Evolutionary conservation across 805 yeast genomes (phyloP).

Genomic region (Priceomyces haplophilus): DNA sequence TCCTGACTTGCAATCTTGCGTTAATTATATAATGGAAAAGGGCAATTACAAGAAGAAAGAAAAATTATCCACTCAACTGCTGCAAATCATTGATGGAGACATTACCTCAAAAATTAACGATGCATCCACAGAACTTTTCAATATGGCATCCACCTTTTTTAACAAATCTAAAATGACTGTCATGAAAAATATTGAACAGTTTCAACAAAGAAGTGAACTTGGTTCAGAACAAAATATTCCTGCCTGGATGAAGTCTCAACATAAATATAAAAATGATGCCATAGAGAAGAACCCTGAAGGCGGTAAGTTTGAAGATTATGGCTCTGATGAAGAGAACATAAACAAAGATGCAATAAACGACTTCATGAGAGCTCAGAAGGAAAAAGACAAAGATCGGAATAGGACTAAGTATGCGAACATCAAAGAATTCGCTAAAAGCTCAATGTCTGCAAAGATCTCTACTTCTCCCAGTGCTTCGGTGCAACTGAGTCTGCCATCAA

Average conservation of each 20-base stretch:
- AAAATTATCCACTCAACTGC: constrained; percentile 2
- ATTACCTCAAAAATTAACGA: constrained; percentile 43
- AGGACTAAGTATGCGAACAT: constrained; percentile 21
- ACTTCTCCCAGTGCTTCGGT: background rate
- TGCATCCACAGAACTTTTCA: constrained; percentile 52
- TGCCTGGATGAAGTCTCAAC: constrained; percentile 71
- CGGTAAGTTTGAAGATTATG: constrained; percentile 42
- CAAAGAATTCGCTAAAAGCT: constrained; percentile 13
- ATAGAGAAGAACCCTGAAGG: constrained; percentile 28
- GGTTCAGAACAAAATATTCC: constrained; percentile 34
- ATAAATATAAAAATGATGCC: constrained; percentile 42
- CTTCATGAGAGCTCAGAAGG: constrained; percentile 35
- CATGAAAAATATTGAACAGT: constrained; percentile 59
- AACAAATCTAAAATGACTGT: constrained; percentile 59
- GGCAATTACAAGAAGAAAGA: no score
- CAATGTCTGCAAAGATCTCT: constrained; percentile 7
- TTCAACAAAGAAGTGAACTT: constrained; percentile 30
- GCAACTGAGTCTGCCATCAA: no score
- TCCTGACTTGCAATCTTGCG: constrained; percentile 60
- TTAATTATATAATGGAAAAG: constrained; percentile 53
- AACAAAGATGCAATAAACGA: constrained; percentile 39
- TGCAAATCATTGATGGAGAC: constrained; percentile 11
- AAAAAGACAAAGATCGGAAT: constrained; percentile 35
- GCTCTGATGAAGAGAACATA: constrained; percentile 47
- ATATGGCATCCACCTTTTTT: constrained; percentile 58